Base-by-base conservation (phyloP, 2,329 filamentous ascomycete genomes). In the Phymatotrichopsis omnivora region DNA sequence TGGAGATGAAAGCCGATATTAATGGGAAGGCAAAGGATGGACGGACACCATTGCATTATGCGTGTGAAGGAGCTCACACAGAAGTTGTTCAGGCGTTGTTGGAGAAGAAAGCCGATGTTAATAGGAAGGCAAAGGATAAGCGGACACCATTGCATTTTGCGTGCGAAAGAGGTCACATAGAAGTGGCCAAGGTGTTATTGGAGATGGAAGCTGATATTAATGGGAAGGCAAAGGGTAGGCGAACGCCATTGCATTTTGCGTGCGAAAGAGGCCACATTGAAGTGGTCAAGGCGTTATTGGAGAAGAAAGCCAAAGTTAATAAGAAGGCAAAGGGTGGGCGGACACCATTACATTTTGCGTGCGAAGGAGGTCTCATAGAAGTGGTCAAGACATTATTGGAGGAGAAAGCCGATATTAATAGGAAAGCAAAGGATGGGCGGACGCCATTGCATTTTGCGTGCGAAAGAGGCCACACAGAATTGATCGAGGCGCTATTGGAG, bases 361-460 rank as follows among this genome's bases (percentile, higher is more conserved):
- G n/a, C n/a, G n/a, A n/a, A n/a, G n/a, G n/a, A n/a, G n/a, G n/a
- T n/a, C n/a, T n/a, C n/a, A n/a, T n/a, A n/a, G n/a, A n/a, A n/a
- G 20, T 38, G 12, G 29, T 38, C 20, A 38, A 6, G 23, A 38
- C 35, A 5, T 25, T 38, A 8, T 25, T 38, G 4, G 14, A 25
- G 4, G 16, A 25, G n/a, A 17, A 27, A 12, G 35, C 35, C 4
- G 11, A 38, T 16, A 38, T n/a, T n/a, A n/a, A n/a, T n/a, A n/a
- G n/a, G n/a, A n/a, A n/a, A n/a, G 42, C 37, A 11, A 45, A 28
- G 22, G 42, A 45, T 39, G 42, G 42, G 10, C 31, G 19, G 14
- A 45, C 33, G 19, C 34, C 42, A 4, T 35, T 45, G 20, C 42
- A 45, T 17, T 45, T 33, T 33, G 42, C 42, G 20, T 20, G 37